A percentile compares a stretch with the other conserved stretches of the same genome.
Conservation (phyloP, 352 stramenopile genomes). For the Pythium insidiosum region DNA sequence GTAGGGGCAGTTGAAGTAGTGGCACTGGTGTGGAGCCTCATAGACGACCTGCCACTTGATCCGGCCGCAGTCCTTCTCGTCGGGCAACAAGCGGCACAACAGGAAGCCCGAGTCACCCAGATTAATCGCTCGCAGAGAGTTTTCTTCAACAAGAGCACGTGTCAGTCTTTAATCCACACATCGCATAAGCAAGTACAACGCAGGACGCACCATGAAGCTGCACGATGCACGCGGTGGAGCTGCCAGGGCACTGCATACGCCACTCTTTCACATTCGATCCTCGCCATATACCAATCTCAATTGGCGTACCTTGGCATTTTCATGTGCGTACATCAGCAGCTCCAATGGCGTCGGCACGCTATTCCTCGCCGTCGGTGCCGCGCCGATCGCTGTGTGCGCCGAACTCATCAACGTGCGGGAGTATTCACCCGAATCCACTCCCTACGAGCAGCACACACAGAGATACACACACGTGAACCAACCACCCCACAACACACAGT, state of each 20-base stretch:
- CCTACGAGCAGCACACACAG: conserved; percentile 25
- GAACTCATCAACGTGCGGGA: conserved; percentile 74
- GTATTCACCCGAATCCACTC: conserved; percentile 85
- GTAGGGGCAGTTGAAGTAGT: conserved; percentile 97
- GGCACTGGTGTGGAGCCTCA: conserved; percentile 87
- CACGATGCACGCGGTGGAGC: conserved; percentile 81
- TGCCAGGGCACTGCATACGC: conserved; percentile 47
- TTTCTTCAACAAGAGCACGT: conserved; percentile 21
- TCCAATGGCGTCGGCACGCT: conserved; percentile 46
- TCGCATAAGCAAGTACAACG: background rate
- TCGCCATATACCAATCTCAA: no score
- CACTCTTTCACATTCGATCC: conserved; percentile 1
- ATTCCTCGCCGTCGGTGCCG: conserved; percentile 7
- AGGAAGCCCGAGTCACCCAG: conserved; percentile 94
- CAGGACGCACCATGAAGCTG: conserved; percentile 49
- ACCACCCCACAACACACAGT: background rate
- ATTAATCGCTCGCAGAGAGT: conserved; percentile 81
- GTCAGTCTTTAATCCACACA: no score
- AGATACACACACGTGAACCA: background rate
- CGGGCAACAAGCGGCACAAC: conserved; percentile 60
- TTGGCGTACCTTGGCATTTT: conserved; percentile 38
- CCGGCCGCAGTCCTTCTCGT: conserved; percentile 23
- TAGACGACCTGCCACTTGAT: conserved; percentile 76
- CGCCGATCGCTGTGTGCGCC: conserved; percentile 20
- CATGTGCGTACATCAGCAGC: conserved; percentile 61